Evolutionary conservation across 345 rosid species (phyloP).

Genomic region (Citrus glauca): DNA sequence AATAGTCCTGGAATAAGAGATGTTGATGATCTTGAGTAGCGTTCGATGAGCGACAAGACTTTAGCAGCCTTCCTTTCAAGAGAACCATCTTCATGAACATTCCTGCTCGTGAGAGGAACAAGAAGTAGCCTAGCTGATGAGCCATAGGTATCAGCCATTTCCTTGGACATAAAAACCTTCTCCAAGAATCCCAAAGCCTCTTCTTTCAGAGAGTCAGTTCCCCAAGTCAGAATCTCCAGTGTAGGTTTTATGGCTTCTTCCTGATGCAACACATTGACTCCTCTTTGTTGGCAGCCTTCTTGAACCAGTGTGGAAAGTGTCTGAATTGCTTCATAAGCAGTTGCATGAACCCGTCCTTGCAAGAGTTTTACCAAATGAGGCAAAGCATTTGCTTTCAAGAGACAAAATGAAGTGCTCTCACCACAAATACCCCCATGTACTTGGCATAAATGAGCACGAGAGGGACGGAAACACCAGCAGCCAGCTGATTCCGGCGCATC

Average conservation of each 20-base stretch:
- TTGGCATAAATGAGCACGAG: slow-evolving; percentile 32
- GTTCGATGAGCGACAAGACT: slow-evolving; percentile 45
- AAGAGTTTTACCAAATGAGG: slow-evolving; percentile 43
- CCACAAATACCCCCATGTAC: slow-evolving; percentile 54
- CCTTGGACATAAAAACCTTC: slow-evolving; percentile 43
- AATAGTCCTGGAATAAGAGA: slow-evolving; percentile 48
- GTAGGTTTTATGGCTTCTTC: slow-evolving; percentile 45
- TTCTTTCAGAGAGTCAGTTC: slow-evolving; percentile 49
- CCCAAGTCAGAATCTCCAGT: slow-evolving; percentile 47
- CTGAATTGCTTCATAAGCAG: slow-evolving; percentile 55
- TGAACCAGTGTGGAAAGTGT: slow-evolving; percentile 54
- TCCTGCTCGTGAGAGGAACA: slow-evolving; percentile 38
- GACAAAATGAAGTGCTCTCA: slow-evolving; percentile 47
- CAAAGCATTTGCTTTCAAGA: slow-evolving; percentile 46
- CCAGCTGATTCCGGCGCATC: slow-evolving; percentile 19
- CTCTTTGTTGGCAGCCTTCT: slow-evolving; percentile 33
- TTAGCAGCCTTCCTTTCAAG: slow-evolving; percentile 38
- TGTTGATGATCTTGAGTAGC: slow-evolving; percentile 54
- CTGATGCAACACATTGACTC: slow-evolving; percentile 42
- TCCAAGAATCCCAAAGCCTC: slow-evolving; percentile 50
- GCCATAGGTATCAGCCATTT: slow-evolving; percentile 53
- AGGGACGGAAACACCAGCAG: slow-evolving; percentile 41
- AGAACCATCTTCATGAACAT: slow-evolving; percentile 27
- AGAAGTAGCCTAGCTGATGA: slow-evolving; percentile 39
- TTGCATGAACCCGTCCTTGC: slow-evolving; percentile 29